phyloP scores from a whole-genome alignment of 768 basidiomycete species.

The Suillus plorans region DNA sequence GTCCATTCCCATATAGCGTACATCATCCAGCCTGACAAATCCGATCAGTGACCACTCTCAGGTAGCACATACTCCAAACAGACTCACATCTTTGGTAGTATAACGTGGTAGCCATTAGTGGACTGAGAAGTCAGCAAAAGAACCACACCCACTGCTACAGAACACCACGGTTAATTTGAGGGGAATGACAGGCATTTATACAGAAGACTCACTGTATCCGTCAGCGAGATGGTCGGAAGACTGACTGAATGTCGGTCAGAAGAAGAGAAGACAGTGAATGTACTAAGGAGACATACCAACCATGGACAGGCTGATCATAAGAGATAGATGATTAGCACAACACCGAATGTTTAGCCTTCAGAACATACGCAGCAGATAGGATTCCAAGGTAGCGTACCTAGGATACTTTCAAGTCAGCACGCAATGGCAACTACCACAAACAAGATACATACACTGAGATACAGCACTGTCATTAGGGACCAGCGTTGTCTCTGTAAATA shows the following conservation, averaged over 20 bases:
- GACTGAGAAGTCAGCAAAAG: neutral
- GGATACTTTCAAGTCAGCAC: neutral
- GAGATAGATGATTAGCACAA: neutral
- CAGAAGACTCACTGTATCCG: neutral
- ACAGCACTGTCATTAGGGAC: neutral
- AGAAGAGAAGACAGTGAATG: neutral
- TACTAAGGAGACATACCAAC: neutral
- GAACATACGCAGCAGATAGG: neutral
- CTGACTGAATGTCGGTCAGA: neutral
- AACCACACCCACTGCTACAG: neutral
- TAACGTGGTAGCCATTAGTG: neutral
- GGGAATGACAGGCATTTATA: neutral
- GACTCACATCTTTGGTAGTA: neutral
- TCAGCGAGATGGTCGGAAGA: neutral
- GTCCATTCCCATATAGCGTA: no score
- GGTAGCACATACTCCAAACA: neutral
- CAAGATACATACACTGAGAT: neutral
- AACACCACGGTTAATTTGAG: neutral
- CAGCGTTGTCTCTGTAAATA: neutral
- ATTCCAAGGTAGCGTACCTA: neutral
- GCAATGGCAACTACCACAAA: neutral
- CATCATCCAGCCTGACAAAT: no score
- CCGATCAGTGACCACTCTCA: no score
- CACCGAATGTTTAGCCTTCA: neutral
- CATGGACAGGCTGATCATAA: neutral